Percentiles rank a stretch among this genome's conserved stretches.
phyloP scores from a whole-genome alignment of 2,329 filamentous ascomycete genomes.

The Ophiostoma tasmaniense region DNA sequence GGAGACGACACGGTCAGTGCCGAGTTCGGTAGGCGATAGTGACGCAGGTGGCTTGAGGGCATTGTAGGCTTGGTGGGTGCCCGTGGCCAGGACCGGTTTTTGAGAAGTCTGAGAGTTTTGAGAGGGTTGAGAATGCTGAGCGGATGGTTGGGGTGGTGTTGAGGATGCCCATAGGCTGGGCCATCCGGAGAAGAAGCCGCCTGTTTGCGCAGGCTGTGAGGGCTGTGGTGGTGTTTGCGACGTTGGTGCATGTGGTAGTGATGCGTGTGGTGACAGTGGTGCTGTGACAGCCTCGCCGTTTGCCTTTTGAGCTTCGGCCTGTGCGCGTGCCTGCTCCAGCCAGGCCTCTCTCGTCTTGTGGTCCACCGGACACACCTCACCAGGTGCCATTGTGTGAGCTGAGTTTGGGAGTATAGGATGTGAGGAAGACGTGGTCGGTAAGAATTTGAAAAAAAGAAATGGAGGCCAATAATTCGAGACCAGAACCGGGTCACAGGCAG shows the following conservation, averaged over 20 bases:
- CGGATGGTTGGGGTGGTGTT: not conserved
- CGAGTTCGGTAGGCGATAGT: conserved; percentile 35
- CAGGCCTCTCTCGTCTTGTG: conserved; percentile 81
- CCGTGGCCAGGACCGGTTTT: not conserved
- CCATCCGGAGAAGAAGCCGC: conserved; percentile 13
- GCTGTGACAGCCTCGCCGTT: conserved; percentile 3
- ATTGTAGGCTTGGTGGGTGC: conserved; percentile 2
- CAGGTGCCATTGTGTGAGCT: not conserved
- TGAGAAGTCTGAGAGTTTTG: not conserved
- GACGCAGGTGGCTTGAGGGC: conserved; percentile 16
- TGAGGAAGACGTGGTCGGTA: not conserved
- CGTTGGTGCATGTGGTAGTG: conserved; percentile 24
- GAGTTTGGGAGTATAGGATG: not conserved
- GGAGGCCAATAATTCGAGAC: not conserved
- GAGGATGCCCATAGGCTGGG: conserved; percentile 14
- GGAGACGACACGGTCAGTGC: conserved; percentile 63
- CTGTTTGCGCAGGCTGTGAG: not conserved
- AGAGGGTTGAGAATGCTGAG: conserved; percentile 27
- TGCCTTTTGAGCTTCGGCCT: conserved; percentile 26
- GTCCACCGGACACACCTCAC: conserved; percentile 67
- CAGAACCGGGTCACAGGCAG: not conserved
- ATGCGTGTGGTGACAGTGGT: conserved; percentile 20
- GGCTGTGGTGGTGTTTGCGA: conserved; percentile 12
- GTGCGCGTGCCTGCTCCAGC: conserved; percentile 60
- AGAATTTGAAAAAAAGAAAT: not conserved